Evolutionary conservation across 2,329 filamentous ascomycete genomes (phyloP).

Genomic region (Diaporthe australafricana): DNA sequence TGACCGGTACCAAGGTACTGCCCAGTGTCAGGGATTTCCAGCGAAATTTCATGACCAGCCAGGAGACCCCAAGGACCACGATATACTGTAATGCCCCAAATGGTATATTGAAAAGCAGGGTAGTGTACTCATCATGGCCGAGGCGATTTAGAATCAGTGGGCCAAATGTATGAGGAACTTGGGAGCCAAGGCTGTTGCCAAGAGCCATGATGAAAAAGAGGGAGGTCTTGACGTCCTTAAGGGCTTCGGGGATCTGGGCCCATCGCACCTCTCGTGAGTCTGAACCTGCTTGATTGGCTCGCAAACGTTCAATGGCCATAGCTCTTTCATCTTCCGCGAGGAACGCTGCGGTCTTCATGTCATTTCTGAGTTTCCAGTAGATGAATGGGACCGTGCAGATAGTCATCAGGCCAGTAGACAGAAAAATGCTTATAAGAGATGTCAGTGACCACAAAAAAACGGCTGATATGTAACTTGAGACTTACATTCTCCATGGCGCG

Average conservation of each 20-base stretch:
- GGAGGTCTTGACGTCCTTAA: constrained; percentile 63
- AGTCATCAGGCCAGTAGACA: constrained; percentile 65
- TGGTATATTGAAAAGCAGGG: constrained; percentile 74
- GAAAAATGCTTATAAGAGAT: constrained; percentile 58
- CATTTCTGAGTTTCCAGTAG: constrained; percentile 70
- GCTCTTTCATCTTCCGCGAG: constrained; percentile 74
- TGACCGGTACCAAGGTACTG: constrained; percentile 66
- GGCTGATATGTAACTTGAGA: neutral
- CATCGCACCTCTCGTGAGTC: constrained; percentile 77
- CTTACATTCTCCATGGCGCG: constrained; percentile 55
- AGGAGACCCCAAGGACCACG: constrained; percentile 69
- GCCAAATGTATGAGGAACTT: constrained; percentile 73
- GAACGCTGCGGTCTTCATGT: constrained; percentile 65
- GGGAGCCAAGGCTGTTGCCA: constrained; percentile 72
- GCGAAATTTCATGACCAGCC: constrained; percentile 65
- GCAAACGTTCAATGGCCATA: constrained; percentile 77
- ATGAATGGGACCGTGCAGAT: constrained; percentile 63
- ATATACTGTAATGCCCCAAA: constrained; percentile 72
- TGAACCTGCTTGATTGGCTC: constrained; percentile 81
- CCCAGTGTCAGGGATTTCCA: constrained; percentile 69
- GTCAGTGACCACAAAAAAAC: neutral
- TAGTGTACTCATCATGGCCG: constrained; percentile 67
- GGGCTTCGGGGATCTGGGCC: constrained; percentile 69
- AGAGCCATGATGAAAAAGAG: constrained; percentile 72
- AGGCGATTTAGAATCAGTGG: constrained; percentile 72